phyloP scores from a whole-genome alignment of 164 flowering plant genomes.

The Annona squamosa region DNA sequence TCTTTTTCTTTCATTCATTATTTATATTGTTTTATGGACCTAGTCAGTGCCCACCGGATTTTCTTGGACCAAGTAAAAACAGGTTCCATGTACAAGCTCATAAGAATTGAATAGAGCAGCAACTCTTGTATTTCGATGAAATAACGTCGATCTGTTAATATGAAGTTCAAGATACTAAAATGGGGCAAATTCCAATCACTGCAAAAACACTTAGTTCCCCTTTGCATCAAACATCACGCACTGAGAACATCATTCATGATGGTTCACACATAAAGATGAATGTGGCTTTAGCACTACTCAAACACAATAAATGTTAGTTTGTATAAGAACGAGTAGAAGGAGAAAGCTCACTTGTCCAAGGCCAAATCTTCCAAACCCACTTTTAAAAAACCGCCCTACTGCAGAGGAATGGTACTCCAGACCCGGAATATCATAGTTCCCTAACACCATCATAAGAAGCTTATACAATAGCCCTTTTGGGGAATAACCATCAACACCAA shows the following conservation, averaged over 20 bases:
- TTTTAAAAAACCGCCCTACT: constrained; percentile 86
- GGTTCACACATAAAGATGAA: background rate
- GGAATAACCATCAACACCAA: constrained; percentile 36
- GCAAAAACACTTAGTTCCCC: background rate
- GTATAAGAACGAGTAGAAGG: background rate
- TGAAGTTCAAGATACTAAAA: too few relatives aligned
- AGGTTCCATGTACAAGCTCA: background rate
- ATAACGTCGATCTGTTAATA: background rate
- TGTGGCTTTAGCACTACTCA: background rate
- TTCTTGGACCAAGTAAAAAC: background rate
- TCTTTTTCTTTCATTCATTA: too few relatives aligned
- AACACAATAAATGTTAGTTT: background rate
- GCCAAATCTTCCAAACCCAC: constrained; percentile 97
- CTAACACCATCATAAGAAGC: constrained; percentile 51
- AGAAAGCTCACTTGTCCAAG: constrained; percentile 67
- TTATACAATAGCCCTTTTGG: constrained; percentile 62
- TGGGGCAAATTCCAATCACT: too few relatives aligned
- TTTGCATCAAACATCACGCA: background rate
- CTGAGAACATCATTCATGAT: background rate
- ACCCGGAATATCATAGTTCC: constrained; percentile 67
- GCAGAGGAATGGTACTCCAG: constrained; percentile 91
- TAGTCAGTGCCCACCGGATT: background rate
- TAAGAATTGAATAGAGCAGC: background rate
- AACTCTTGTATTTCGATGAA: background rate
- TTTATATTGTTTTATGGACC: too few relatives aligned